A percentile compares a stretch with the other conserved stretches of the same genome.
Evolutionary conservation across 176 grass and related monocot species (phyloP).

Genomic region (Puya raimondii): DNA sequence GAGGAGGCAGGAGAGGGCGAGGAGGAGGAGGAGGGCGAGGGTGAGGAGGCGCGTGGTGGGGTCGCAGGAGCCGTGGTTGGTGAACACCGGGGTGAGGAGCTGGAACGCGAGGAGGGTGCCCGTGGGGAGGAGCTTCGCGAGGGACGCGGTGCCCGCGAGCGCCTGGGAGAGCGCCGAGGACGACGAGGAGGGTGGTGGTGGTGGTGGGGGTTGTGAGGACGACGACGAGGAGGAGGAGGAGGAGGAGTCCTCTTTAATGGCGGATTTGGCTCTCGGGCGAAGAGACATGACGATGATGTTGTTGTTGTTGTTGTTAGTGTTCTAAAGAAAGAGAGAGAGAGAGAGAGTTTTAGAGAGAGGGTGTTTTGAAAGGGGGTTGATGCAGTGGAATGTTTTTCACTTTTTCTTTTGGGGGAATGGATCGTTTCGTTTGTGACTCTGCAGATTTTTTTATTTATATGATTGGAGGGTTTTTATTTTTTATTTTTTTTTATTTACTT

Average conservation of each 20-base stretch:
- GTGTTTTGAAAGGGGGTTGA: neutral
- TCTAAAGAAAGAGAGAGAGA: too few relatives aligned
- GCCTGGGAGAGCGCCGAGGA: slow-evolving; percentile 34
- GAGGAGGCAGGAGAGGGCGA: slow-evolving; percentile 45
- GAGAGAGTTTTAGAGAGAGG: too few relatives aligned
- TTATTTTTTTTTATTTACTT: too few relatives aligned
- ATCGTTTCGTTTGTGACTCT: too few relatives aligned
- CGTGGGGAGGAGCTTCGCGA: slow-evolving; percentile 74
- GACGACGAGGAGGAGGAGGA: too few relatives aligned
- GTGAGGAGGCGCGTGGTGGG: slow-evolving; percentile 32
- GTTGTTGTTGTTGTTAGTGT: too few relatives aligned
- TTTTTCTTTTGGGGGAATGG: too few relatives aligned
- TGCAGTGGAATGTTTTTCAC: neutral
- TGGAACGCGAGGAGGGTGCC: slow-evolving; percentile 85
- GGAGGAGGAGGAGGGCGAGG: slow-evolving; percentile 26
- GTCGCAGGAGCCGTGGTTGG: slow-evolving; percentile 77
- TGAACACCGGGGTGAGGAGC: slow-evolving; percentile 65
- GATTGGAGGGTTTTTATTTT: too few relatives aligned
- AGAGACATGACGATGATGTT: neutral
- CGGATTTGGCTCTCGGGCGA: neutral
- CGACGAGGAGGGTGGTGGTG: neutral
- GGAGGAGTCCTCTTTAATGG: neutral
- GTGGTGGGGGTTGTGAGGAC: neutral
- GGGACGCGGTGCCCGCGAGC: slow-evolving; percentile 42
- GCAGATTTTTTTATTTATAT: too few relatives aligned